phyloP scores from a whole-genome alignment of 2,329 filamentous ascomycete species.

The Pseudogymnoascus verrucosus region DNA sequence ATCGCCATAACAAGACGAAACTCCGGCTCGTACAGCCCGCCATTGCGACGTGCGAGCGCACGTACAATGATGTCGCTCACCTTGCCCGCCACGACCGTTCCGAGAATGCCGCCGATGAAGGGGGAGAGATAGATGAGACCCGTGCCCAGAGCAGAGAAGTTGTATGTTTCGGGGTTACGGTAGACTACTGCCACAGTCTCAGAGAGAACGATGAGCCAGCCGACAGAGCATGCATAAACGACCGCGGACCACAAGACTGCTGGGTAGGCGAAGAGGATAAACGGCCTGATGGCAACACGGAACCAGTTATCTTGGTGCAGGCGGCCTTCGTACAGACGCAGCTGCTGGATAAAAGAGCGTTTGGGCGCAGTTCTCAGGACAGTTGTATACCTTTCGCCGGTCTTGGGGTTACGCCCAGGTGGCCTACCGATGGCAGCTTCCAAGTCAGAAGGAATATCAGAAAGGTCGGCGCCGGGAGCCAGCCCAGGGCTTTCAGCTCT shows the following conservation, averaged over 20 bases:
- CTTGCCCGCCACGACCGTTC: conserved; percentile 85
- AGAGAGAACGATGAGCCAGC: conserved; percentile 92
- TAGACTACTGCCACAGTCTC: conserved; percentile 80
- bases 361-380: conserved; percentile 58
- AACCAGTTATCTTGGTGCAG: conserved; percentile 73
- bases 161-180: conserved; percentile 58
- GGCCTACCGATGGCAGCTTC: background rate
- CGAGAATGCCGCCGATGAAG: conserved; percentile 79
- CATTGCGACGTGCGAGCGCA: conserved; percentile 74
- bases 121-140: conserved; percentile 86
- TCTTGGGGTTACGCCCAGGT: background rate
- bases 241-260: conserved; percentile 80
- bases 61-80: conserved; percentile 79
- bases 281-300: conserved; percentile 68
- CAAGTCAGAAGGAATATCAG: background rate
- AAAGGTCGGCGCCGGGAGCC: background rate
- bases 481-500: background rate
- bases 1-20: conserved; percentile 83
- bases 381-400: conserved; percentile 40
- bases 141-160: conserved; percentile 72
- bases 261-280: conserved; percentile 82
- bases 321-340: conserved; percentile 70
- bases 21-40: conserved; percentile 92
- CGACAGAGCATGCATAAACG: conserved; percentile 80
- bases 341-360: conserved; percentile 64